phyloP scores from a whole-genome alignment of 129 eudicot genomes.

The Heracleum sosnowskyi region DNA sequence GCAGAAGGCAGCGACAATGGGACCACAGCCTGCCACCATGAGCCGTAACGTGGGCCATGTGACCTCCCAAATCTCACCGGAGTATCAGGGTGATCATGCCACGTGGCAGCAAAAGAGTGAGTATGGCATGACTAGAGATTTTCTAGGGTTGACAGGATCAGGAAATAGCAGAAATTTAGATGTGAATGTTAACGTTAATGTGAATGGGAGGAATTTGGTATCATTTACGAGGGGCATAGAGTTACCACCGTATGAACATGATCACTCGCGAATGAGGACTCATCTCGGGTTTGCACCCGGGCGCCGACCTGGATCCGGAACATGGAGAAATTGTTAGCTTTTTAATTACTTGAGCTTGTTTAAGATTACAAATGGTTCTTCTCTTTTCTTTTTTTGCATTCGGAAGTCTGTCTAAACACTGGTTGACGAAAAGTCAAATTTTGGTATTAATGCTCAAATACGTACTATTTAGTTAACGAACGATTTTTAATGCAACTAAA shows the following conservation, averaged over 20 bases:
- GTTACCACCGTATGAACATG: constrained; percentile 35
- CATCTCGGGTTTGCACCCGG: constrained; percentile 34
- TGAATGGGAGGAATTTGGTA: constrained; percentile 44
- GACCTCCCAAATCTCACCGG: constrained; percentile 26
- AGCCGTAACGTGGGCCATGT: constrained; percentile 26
- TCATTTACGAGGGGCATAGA: constrained; percentile 54
- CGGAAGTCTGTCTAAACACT: not conserved
- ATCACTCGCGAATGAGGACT: constrained; percentile 28
- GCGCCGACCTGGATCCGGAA: constrained; percentile 25
- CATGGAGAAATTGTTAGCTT: constrained; percentile 33
- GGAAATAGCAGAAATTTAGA: constrained; percentile 16
- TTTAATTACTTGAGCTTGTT: not conserved
- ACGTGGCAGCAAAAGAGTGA: constrained; percentile 59
- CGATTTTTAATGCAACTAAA: too few species aligned
- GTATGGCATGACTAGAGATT: constrained; percentile 59
- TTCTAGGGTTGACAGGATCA: constrained; percentile 62
- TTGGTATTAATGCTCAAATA: not conserved
- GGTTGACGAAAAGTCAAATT: not conserved
- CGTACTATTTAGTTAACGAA: too few species aligned
- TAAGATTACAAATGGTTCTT: not conserved
- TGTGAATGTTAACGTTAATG: constrained; percentile 25
- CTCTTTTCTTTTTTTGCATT: not conserved
- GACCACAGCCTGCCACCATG: constrained; percentile 35
- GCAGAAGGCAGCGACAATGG: constrained; percentile 66
- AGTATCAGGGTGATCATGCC: constrained; percentile 15